Base-by-base conservation (phyloP, 1,284 basidiomycete species). In the Trametes pubescens region DNA sequence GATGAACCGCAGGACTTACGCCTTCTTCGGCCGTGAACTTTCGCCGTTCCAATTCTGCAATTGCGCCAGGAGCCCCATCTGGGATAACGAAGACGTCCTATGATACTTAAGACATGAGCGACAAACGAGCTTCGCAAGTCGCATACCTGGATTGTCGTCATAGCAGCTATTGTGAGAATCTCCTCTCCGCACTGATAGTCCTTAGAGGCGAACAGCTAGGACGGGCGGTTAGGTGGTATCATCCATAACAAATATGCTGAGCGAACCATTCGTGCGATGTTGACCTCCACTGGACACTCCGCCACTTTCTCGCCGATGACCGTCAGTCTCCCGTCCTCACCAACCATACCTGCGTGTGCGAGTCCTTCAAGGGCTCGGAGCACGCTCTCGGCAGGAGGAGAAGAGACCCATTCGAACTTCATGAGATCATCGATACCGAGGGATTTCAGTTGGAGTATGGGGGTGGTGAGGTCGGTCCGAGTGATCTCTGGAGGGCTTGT, bases 1-100 rank as follows among this genome's bases (percentile, higher is more conserved):
- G 11, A 38, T 29, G 40, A 10, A 43, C 24, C 3, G n/a, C 40
- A 1, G 3, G 32, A 76, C 85, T 73, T 65, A 94, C 94, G 69
- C 98, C 98, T 86, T 99, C 96, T 77, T 98, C 94, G 0, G 96
- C 95, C 0, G 95, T 97, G 72, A 99, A 99, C 73, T 98, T 97
- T 59, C 97, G 82, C 54, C 94, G 84, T 76, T 97, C 94, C 10
- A 99, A 79, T 76, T 98, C 95, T 10, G 92, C 94, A 57, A 95
- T 75, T 0, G 94, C 92, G 8, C 91, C 93, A 16, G 88, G 84
- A n/a, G 87, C 86, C 8, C 94, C 95, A 18, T 95, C 93, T 8
- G 92, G 90, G 57, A 94, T 91, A 38, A 96, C 77, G 76, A 98
- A 98, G 3, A 91, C 88, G 74, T 97, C 94, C 91, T 96, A 65